These are phyloP conservation scores for Echites panduratus DNA, from an alignment of 257 asterid species.

Conservation along the genomic window DNA sequence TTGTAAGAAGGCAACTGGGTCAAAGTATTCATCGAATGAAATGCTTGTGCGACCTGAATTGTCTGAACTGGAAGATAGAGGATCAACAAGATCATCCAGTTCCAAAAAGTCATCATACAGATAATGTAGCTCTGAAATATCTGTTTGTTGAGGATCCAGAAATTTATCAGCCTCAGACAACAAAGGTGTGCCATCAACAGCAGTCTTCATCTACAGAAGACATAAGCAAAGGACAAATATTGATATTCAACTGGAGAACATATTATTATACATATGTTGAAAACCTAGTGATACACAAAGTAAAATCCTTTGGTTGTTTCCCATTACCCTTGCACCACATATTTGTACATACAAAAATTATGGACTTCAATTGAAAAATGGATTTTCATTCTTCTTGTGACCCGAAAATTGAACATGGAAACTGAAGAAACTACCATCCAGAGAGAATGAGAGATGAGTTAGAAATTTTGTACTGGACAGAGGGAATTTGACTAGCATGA, in stretches of 20 bases:
- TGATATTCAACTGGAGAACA: neutral
- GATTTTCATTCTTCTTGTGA: neutral
- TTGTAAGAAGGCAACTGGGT: conserved; percentile 33
- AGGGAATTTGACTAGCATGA: neutral
- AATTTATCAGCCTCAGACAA: conserved; percentile 17
- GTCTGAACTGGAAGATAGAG: conserved; percentile 43
- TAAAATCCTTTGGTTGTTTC: neutral
- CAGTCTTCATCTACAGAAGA: conserved; percentile 9
- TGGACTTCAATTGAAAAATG: neutral
- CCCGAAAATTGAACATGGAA: conserved; percentile 1
- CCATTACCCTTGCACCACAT: neutral
- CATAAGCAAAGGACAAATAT: neutral
- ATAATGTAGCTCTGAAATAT: conserved; percentile 23
- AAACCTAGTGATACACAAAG: neutral
- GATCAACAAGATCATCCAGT: conserved; percentile 42
- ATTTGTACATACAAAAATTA: neutral
- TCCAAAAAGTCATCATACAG: conserved; percentile 41
- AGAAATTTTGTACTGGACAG: neutral
- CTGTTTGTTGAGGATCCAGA: conserved; percentile 20
- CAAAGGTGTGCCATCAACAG: conserved; percentile 20
- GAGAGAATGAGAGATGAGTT: too few species aligned
- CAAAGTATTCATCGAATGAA: conserved; percentile 53
- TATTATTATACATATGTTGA: too few species aligned
- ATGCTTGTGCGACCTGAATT: conserved; percentile 46
- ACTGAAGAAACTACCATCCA: neutral